A percentile compares a stretch with the other conserved stretches of the same genome.
phyloP scores from a whole-genome alignment of 768 basidiomycete species.

The Sporobolomyces roseus region DNA sequence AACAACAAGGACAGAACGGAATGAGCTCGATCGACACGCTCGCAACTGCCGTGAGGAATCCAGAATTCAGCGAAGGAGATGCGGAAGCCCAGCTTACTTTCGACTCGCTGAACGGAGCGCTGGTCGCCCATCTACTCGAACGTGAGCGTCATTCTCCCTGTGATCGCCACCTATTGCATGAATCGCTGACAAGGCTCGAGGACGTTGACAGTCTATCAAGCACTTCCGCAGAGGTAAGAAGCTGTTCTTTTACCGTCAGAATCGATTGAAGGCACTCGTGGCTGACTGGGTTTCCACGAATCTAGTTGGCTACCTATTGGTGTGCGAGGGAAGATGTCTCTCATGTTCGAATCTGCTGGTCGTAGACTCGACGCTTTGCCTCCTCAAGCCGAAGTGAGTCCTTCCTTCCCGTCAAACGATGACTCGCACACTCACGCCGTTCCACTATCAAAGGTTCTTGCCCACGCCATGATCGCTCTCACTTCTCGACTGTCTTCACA shows the following conservation, averaged over 20 bases:
- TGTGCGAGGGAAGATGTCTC: constrained; percentile 1
- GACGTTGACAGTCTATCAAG: constrained; percentile 37
- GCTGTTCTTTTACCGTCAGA: not conserved
- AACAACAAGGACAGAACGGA: not conserved
- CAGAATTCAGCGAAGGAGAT: not conserved
- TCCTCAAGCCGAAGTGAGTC: constrained; percentile 28
- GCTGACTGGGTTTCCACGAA: not conserved
- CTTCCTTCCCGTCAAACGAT: not conserved
- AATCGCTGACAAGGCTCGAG: not conserved
- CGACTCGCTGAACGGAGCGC: constrained; percentile 23
- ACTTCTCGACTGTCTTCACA: constrained; percentile 36
- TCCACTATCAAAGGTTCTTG: constrained; percentile 28
- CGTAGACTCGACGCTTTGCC: constrained; percentile 11
- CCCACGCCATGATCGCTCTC: constrained; percentile 36
- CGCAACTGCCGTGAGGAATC: not conserved
- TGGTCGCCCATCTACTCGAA: constrained; percentile 34
- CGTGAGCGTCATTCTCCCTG: not conserved
- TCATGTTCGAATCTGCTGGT: constrained; percentile 31
- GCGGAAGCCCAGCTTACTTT: not conserved
- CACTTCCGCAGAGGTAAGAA: constrained; percentile 24
- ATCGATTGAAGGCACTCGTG: not conserved
- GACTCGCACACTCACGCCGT: not conserved
- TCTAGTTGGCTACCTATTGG: constrained; percentile 30
- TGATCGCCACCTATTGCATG: not conserved
- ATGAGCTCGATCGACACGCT: not conserved